Evolutionary conservation across 176 grass and related monocot genomes (phyloP).

Genomic region (Puya raimondii): DNA sequence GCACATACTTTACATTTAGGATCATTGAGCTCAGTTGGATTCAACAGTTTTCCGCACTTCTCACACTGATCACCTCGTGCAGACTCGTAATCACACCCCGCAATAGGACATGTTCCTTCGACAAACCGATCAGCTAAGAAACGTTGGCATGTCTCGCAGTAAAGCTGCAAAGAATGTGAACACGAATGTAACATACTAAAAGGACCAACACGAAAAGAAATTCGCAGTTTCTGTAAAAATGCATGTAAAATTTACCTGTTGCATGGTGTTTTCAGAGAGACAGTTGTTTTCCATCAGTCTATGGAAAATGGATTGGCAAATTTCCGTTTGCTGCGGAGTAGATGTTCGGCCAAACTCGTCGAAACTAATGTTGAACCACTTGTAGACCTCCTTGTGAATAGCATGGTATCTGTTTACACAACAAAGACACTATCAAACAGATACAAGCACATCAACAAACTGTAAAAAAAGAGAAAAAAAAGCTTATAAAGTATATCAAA

Average conservation of each 20-base stretch:
- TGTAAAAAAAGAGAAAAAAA: not conserved
- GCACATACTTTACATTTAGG: conserved; percentile 78
- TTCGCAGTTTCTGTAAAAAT: not conserved
- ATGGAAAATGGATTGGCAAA: conserved; percentile 84
- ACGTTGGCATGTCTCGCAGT: conserved; percentile 65
- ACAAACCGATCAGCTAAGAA: conserved; percentile 95
- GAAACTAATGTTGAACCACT: conserved; percentile 97
- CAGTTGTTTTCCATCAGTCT: conserved; percentile 90
- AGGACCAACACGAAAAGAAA: not conserved
- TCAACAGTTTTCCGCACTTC: conserved; percentile 83
- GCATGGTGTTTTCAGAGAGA: conserved; percentile 96
- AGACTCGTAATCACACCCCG: conserved; percentile 55
- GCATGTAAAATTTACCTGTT: conserved; percentile 39
- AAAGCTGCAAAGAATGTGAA: conserved; percentile 43
- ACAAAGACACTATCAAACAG: conserved; percentile 21
- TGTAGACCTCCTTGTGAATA: conserved; percentile 78
- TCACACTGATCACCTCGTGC: conserved; percentile 97
- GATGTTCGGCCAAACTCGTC: conserved; percentile 92
- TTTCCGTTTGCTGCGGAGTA: conserved; percentile 70
- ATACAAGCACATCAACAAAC: not conserved
- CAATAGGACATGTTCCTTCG: conserved; percentile 75
- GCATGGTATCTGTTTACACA: conserved; percentile 59
- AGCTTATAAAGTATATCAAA: too few species aligned
- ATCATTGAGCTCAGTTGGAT: conserved; percentile 83
- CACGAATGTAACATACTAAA: not conserved